Conservation (phyloP, 352 stramenopile species). For the Pelagophyceae sp. region DNA sequence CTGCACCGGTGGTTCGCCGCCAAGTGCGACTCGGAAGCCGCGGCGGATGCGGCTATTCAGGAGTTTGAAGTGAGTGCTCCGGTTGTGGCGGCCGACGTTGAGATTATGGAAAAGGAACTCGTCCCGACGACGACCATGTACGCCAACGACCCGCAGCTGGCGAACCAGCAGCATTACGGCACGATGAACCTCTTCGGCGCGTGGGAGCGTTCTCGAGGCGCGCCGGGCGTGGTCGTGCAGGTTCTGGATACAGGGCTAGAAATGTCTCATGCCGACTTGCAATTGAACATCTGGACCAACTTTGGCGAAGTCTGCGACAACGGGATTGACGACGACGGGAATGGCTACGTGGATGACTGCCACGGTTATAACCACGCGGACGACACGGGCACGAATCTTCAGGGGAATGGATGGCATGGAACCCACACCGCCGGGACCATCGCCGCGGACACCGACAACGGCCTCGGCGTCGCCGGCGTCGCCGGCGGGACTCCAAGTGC, state of each 20-base stretch:
- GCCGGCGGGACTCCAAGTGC: not conserved
- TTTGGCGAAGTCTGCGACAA: constrained; percentile 2
- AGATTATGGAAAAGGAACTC: not conserved
- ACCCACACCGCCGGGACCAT: not conserved
- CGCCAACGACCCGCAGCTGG: not conserved
- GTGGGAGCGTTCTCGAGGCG: not conserved
- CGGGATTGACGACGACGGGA: constrained; percentile 4
- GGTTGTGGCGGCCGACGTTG: too few species aligned
- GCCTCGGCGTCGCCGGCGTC: not conserved
- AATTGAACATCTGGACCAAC: constrained; percentile 2
- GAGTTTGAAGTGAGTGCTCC: not conserved
- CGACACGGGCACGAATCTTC: not conserved
- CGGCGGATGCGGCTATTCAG: not conserved
- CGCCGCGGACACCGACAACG: not conserved
- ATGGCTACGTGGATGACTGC: too few species aligned
- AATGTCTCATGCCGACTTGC: not conserved
- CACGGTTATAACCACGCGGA: too few species aligned
- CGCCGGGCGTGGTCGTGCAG: constrained; percentile 3
- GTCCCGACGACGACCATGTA: not conserved
- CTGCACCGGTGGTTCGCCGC: not conserved
- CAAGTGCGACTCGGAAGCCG: not conserved
- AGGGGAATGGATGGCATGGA: not conserved
- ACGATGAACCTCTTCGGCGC: not conserved
- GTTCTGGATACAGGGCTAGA: constrained; percentile 5
- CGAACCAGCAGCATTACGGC: not conserved